Conservation (phyloP, 1,139 yeast species). For the Hanseniaspora sp. region DNA sequence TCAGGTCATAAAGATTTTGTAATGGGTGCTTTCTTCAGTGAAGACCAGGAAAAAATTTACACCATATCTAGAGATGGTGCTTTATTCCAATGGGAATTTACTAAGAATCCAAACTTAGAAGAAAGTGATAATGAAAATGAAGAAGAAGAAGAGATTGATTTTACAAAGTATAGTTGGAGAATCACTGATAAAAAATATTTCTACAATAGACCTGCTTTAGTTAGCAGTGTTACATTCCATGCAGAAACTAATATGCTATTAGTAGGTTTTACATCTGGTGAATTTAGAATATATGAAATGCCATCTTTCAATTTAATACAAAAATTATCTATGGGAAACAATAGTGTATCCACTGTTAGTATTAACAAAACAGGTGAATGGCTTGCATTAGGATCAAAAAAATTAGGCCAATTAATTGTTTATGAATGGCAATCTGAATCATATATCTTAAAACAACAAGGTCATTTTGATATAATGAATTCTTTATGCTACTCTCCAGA, state of each 20-base stretch:
- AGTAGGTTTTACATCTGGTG: conserved; percentile 87
- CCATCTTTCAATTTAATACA: conserved; percentile 70
- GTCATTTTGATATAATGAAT: conserved; percentile 87
- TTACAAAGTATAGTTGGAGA: conserved; percentile 55
- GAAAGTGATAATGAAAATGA: conserved; percentile 36
- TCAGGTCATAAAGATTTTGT: conserved; percentile 92
- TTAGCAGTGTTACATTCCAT: conserved; percentile 78
- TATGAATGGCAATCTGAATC: conserved; percentile 99
- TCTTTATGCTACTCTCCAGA: conserved; percentile 85
- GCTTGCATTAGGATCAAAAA: conserved; percentile 89
- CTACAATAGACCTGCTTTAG: conserved; percentile 53
- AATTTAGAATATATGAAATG: conserved; percentile 82
- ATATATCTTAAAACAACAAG: conserved; percentile 88
- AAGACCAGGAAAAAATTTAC: conserved; percentile 75
- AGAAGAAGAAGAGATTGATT: conserved; percentile 33
- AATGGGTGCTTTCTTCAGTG: conserved; percentile 72
- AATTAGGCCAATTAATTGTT: conserved; percentile 83
- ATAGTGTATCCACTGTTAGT: conserved; percentile 70
- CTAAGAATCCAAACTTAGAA: conserved; percentile 37
- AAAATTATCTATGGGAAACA: conserved; percentile 84
- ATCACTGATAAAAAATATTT: conserved; percentile 69
- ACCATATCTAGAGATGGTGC: conserved; percentile 95
- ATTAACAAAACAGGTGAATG: conserved; percentile 86
- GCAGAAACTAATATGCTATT: conserved; percentile 57
- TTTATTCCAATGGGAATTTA: conserved; percentile 79